Evolutionary conservation across 495 filamentous ascomycete genomes (phyloP).

Genomic region (Aspergillus asperescens): DNA sequence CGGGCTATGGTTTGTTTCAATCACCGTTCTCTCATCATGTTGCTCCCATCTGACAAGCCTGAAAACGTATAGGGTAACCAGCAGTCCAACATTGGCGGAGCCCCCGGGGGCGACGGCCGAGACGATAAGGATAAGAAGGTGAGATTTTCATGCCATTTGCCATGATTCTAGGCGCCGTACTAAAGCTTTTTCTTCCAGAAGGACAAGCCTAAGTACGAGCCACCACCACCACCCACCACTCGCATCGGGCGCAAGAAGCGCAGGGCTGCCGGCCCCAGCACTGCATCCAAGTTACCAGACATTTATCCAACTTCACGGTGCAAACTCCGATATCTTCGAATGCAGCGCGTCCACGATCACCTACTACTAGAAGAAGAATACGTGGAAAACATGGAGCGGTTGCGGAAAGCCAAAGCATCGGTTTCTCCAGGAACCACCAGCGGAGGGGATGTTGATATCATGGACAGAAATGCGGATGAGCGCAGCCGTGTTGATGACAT

Average conservation of each 20-base stretch:
- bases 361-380: slow-evolving; percentile 96
- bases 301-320: slow-evolving; percentile 94
- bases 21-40: slow-evolving; percentile 6
- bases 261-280: slow-evolving; percentile 84
- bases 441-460: slow-evolving; percentile 39
- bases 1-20: slow-evolving; percentile 35
- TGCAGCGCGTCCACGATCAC: slow-evolving; percentile 98
- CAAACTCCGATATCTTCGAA: slow-evolving; percentile 92
- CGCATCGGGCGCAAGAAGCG: slow-evolving; percentile 98
- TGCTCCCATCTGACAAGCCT: slow-evolving; percentile 21
- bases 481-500: slow-evolving; percentile 95
- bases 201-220: slow-evolving; percentile 99
- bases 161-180: background rate
- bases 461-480: slow-evolving; percentile 85
- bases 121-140: slow-evolving; percentile 97
- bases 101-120: slow-evolving; percentile 64
- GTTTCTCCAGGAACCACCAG: slow-evolving; percentile 53
- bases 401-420: slow-evolving; percentile 87
- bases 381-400: slow-evolving; percentile 94
- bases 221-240: slow-evolving; percentile 92
- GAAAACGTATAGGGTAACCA: slow-evolving; percentile 53
- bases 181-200: slow-evolving; percentile 53
- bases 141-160: slow-evolving; percentile 4
- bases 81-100: slow-evolving; percentile 78
- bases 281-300: slow-evolving; percentile 86